A percentile compares a stretch with the other conserved stretches of the same genome.
Conservation (phyloP, 2,329 filamentous ascomycete species). For the Diplodia scrobiculata region DNA sequence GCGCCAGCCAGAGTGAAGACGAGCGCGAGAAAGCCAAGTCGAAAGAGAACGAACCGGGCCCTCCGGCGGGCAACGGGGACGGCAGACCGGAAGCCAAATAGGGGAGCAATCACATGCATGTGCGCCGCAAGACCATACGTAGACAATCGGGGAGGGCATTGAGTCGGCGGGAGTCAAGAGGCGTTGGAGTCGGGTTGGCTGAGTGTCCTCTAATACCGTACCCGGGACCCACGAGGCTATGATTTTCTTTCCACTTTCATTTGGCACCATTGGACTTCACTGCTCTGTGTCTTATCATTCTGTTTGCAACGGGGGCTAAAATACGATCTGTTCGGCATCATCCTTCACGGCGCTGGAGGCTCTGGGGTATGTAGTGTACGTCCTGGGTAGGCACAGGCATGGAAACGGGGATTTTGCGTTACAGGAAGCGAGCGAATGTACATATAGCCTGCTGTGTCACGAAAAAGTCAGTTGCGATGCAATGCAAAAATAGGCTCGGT, state of each 20-base stretch:
- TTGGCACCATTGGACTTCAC: constrained; percentile 20
- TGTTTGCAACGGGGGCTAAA: constrained; percentile 20
- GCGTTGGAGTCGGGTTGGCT: constrained; percentile 23
- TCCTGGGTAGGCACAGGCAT: not conserved
- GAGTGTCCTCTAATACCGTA: constrained; percentile 25
- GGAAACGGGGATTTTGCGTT: constrained; percentile 13
- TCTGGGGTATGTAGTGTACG: constrained; percentile 17
- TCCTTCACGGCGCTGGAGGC: constrained; percentile 20
- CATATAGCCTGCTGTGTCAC: constrained; percentile 10
- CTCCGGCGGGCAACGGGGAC: not conserved
- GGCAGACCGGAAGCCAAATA: constrained; percentile 7
- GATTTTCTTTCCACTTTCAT: constrained; percentile 17
- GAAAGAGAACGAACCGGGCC: constrained; percentile 15
- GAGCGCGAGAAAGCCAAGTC: constrained; percentile 34
- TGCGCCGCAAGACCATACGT: constrained; percentile 22
- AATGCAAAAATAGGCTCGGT: constrained; percentile 8
- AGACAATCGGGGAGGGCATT: constrained; percentile 7
- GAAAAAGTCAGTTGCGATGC: not conserved
- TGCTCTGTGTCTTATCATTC: constrained; percentile 9
- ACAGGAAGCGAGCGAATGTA: constrained; percentile 12
- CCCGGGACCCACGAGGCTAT: constrained; percentile 22
- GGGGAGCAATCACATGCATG: constrained; percentile 2
- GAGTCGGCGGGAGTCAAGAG: constrained; percentile 4
- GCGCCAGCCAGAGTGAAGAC: constrained; percentile 43
- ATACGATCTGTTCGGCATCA: constrained; percentile 20